Base-by-base conservation (phyloP, 441 rosid species). In the Populus trichocarpa region DNA sequence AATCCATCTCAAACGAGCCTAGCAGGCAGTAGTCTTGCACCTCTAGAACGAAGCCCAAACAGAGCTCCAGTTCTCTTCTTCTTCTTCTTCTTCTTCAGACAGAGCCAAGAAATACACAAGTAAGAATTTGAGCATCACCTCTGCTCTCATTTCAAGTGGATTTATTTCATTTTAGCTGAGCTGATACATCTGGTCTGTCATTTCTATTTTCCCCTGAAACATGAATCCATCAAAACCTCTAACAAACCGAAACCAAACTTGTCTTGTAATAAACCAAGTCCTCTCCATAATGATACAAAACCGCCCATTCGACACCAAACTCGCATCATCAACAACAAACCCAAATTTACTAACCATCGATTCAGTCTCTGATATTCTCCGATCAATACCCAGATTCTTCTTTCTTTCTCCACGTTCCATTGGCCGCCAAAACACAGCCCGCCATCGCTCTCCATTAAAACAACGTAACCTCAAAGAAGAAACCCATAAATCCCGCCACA, bases 391-490 rank as follows among this genome's bases (percentile, higher is more conserved):
- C 14, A 84, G 82, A 42, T 83, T 82, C 85, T 91, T 95, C 88
- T 93, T 95, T 86, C 88, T 71, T 10, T 90, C 99, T 78, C 84
- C 90, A 3, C 91, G 92, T 79, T 92, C 97, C 72, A 81, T 93
- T 18, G 97, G 99, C 71, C 85, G 96, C 16, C 98, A 93, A 77
- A 88, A 78, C 32, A 84, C 91, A 18, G 81, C 85, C 57, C 97
- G 98, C 67, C 99, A 89, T 84, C 95, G 97, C 8, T 66, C 93
- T 28, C 98, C 97, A 0, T 82, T 92, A 68, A 92, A 84, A 10
- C 95, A 91, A 72, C 91, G 95, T 46, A 78, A 88, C 67, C 88
- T 88, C 78, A 83, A 77, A 8, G 84, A 83, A 18, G 96, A 93
- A 76, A 72, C 83, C 61, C 23, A 38, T 71, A 83, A 89, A 67